These are phyloP conservation scores for Debaryomyces robertsiae DNA, from an alignment of 1,139 yeast species.

Conservation along the genomic window DNA sequence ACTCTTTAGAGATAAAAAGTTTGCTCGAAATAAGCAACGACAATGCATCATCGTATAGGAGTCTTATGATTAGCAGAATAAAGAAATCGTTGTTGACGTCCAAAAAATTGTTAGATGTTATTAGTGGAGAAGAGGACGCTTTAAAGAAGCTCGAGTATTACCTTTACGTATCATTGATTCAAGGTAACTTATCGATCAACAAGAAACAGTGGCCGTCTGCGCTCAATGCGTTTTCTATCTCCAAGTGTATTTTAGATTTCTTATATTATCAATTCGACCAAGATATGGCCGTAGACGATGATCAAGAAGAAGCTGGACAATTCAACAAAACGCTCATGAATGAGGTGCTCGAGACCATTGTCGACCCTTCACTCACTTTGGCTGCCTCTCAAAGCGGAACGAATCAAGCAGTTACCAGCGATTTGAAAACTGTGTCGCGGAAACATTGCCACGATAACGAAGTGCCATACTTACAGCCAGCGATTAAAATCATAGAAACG, in stretches of 20 bases:
- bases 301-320: conserved; percentile 21
- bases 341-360: conserved; percentile 59
- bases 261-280: conserved; percentile 29
- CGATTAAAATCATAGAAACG: conserved; percentile 39
- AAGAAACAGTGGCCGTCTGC: conserved; percentile 62
- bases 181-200: conserved; percentile 61
- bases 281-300: conserved; percentile 12
- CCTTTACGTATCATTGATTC: conserved; percentile 59
- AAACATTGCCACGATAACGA: conserved; percentile 39
- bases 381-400: conserved; percentile 50
- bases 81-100: conserved; percentile 60
- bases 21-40: conserved; percentile 56
- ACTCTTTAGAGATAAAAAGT: conserved; percentile 65
- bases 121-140: conserved; percentile 33
- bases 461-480: conserved; percentile 38
- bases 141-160: conserved; percentile 55
- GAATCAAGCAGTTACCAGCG: conserved; percentile 31
- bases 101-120: conserved; percentile 45
- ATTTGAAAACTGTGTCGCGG: conserved; percentile 51
- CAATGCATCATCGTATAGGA: conserved; percentile 46
- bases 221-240: conserved; percentile 55
- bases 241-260: conserved; percentile 62
- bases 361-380: conserved; percentile 70
- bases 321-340: conserved; percentile 48
- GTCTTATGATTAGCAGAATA: conserved; percentile 64